Evolutionary conservation across 352 stramenopile genomes (phyloP), one percentile per base, ranked within the genome.

Genomic region (Saprolegnia diclina): DNA sequence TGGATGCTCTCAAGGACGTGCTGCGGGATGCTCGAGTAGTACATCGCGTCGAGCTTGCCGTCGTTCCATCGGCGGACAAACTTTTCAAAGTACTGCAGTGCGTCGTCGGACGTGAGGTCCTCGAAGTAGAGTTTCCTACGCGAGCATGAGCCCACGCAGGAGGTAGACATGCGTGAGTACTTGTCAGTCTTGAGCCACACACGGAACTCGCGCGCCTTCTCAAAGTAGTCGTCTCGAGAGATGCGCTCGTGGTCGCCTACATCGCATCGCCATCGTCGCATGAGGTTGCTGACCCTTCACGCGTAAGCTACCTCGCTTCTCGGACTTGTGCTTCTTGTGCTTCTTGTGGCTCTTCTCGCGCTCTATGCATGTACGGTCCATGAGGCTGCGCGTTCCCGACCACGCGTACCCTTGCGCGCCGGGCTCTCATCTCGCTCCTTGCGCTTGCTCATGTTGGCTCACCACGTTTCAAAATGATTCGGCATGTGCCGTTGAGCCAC

Each of bases 31-130:
- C 79, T 80, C 24, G 76, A 67, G 56, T 92, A 92, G 69, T 82
- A 92, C 80, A 89, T 88, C 50, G 59, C 48, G 1, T 77, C 64
- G 48, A 92, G 74, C 38, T 74, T 73, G 0, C 81, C 77, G 10
- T 66, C 69, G 73, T 92, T 92, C 84, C 84, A 92, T 44, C 80
- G 80, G 22, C 70, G 77, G 5, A 78, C 75, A 54, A 92, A 92
- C 29, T 86, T 75, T 64, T 73, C 35, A 66, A 92, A 92, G 10
- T 88, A 73, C 32, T 73, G 18, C 65, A 64, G 80, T 1, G 79
- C 74, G 35, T 90, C 77, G 0, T 85, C 71, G 0, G 78, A 86
- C 59, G 81, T 85, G 32, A 92, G 71, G 65, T 92, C 82, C 24
- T 92, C 82, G 10, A 92, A 71, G 71, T 88, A 92, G 70, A 85